These are phyloP conservation scores for Hypoxylon rickii DNA, from an alignment of 495 filamentous ascomycete species.

Conservation along the genomic window DNA sequence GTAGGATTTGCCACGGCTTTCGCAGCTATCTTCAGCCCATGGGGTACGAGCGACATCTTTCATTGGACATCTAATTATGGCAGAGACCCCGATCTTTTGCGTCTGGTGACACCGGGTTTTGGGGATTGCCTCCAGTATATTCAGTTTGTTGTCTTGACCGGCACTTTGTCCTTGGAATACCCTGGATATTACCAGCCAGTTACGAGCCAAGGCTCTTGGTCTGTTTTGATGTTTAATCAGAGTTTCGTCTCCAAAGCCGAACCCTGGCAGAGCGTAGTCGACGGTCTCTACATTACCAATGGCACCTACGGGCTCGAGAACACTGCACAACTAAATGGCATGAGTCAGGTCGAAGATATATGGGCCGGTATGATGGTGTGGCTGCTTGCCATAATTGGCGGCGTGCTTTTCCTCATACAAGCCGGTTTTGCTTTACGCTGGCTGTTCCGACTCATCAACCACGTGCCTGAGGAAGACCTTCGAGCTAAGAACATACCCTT, in stretches of 20 bases:
- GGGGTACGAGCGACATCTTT: constrained; percentile 88
- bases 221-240: constrained; percentile 87
- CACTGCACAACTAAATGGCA: constrained; percentile 82
- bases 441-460: constrained; percentile 68
- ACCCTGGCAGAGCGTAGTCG: constrained; percentile 66
- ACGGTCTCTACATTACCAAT: constrained; percentile 80
- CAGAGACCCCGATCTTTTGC: constrained; percentile 86
- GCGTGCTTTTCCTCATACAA: constrained; percentile 73
- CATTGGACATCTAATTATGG: constrained; percentile 96
- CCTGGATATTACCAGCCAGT: constrained; percentile 94
- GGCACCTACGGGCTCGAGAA: constrained; percentile 77
- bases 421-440: constrained; percentile 75
- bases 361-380: constrained; percentile 93
- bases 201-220: constrained; percentile 85
- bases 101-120: constrained; percentile 93
- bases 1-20: constrained; percentile 80
- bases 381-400: constrained; percentile 73
- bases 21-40: constrained; percentile 88
- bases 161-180: constrained; percentile 82
- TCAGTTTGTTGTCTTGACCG: constrained; percentile 88
- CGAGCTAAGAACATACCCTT: constrained; percentile 94
- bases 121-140: constrained; percentile 97
- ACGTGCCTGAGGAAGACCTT: constrained; percentile 82
- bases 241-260: constrained; percentile 75
- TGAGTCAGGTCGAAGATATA: constrained; percentile 75